Percentiles rank a stretch among this genome's conserved stretches.
Evolutionary conservation across 2,329 filamentous ascomycete species (phyloP).

Genomic region (Cladophialophora carrionii): DNA sequence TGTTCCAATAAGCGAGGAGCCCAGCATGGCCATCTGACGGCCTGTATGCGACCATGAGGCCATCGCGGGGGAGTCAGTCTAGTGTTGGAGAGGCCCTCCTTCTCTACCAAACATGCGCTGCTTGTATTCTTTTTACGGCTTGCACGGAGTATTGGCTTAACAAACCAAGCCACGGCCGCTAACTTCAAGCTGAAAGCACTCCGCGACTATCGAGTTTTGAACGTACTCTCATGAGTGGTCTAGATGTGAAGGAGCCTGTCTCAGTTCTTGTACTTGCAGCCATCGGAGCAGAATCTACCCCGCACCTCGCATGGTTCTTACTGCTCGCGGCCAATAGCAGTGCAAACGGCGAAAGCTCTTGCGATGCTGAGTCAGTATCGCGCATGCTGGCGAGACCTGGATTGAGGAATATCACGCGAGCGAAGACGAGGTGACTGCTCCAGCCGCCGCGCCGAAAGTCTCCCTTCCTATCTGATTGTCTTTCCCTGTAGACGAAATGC

Average conservation of each 20-base stretch:
- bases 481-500: neutral
- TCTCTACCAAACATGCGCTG: too few species aligned
- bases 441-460: neutral
- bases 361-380: constrained; percentile 13
- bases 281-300: neutral
- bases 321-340: neutral
- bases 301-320: neutral
- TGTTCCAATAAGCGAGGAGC: too few species aligned
- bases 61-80: too few species aligned
- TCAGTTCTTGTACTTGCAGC: neutral
- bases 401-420: constrained; percentile 26
- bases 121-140: too few species aligned
- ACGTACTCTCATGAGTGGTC: neutral
- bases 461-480: neutral
- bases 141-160: too few species aligned
- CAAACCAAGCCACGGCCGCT: too few species aligned
- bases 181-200: neutral
- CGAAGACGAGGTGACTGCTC: constrained; percentile 2
- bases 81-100: too few species aligned
- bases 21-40: too few species aligned
- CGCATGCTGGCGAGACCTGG: constrained; percentile 11
- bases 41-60: too few species aligned
- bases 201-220: neutral
- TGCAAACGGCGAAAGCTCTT: neutral
- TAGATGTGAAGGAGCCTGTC: neutral